Conservation (phyloP, 441 rosid species). For the Metrosideros polymorpha region DNA sequence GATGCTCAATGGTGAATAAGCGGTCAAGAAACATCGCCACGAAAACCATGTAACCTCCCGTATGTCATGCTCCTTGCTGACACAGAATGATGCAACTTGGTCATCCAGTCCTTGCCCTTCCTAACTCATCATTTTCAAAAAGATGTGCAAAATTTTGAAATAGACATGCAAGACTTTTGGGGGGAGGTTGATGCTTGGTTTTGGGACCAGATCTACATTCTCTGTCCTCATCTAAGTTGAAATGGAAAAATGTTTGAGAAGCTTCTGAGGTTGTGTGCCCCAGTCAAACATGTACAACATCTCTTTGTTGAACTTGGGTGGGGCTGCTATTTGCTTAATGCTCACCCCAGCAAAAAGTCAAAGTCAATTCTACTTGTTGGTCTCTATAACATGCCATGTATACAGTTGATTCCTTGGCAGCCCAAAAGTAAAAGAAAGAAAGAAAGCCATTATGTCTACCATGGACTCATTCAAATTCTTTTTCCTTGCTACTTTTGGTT, state of each 20-base stretch:
- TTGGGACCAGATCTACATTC: background rate
- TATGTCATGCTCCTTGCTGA: background rate
- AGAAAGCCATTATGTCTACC: background rate
- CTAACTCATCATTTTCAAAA: background rate
- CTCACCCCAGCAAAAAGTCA: background rate
- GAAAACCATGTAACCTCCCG: background rate
- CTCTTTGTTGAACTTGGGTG: background rate
- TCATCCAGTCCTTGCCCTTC: background rate
- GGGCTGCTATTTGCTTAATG: background rate
- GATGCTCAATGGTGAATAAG: background rate
- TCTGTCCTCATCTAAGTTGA: background rate
- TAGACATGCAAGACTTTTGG: background rate
- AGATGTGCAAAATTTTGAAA: background rate
- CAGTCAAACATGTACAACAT: background rate
- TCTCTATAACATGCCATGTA: background rate
- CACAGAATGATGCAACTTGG: background rate
- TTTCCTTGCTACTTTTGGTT: background rate
- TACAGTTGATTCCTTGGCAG: background rate
- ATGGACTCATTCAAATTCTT: background rate
- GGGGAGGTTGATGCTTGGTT: background rate
- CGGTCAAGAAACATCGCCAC: background rate
- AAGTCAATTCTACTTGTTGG: background rate
- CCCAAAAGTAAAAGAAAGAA: background rate
- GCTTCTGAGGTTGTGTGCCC: background rate
- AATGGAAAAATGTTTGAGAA: background rate